phyloP scores from a whole-genome alignment of 352 stramenopile genomes.

The Blastocystis sp. region DNA sequence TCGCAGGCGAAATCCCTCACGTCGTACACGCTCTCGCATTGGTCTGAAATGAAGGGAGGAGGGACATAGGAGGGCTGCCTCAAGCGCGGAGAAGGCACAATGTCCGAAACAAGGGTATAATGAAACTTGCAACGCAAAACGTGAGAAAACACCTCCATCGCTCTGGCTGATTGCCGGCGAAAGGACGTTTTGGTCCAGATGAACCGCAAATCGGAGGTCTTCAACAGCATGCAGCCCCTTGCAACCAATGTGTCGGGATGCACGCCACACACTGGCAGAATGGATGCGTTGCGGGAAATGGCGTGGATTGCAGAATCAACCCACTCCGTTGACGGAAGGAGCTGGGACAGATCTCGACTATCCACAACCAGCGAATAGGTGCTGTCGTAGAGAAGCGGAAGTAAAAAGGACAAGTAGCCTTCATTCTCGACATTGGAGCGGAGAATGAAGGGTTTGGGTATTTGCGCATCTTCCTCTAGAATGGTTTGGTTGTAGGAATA shows the following conservation, averaged over 20 bases:
- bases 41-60: not conserved
- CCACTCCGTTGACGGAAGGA: conserved; percentile 4
- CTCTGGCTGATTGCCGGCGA: not conserved
- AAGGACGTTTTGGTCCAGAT: conserved; percentile 31
- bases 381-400: conserved; percentile 18
- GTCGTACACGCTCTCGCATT: not conserved
- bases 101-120: not conserved
- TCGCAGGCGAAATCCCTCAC: not conserved
- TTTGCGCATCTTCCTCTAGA: too few species aligned
- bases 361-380: conserved; percentile 32
- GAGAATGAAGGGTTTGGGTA: not conserved
- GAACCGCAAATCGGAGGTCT: conserved; percentile 6
- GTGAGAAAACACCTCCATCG: conserved; percentile 12
- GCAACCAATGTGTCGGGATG: not conserved
- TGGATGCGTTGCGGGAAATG: too few species aligned
- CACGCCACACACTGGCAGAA: not conserved
- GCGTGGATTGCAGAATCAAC: not conserved
- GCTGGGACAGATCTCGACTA: not conserved
- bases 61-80: not conserved
- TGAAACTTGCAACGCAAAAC: conserved; percentile 23
- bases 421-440: not conserved
- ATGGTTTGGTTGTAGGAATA: too few species aligned
- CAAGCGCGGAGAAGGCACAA: not conserved
- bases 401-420: conserved; percentile 16
- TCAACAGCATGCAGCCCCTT: conserved; percentile 21